Percentiles rank a stretch among this genome's conserved stretches.
Evolutionary conservation across 2,329 filamentous ascomycete genomes (phyloP).

Genomic region (Nannizzia gypsea): DNA sequence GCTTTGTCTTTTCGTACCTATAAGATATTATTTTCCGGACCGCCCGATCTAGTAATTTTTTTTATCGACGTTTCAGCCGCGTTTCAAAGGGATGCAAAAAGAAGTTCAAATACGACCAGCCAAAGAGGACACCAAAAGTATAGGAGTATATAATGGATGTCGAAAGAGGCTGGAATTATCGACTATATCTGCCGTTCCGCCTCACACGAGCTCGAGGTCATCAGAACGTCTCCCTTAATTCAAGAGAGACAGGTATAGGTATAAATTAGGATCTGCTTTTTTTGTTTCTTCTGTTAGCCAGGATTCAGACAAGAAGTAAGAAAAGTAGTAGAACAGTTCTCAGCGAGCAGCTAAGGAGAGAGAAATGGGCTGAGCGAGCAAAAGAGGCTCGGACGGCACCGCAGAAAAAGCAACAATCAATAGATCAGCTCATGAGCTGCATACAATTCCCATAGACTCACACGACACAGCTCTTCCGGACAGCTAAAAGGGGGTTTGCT

Average conservation of each 20-base stretch:
- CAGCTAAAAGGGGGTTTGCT: not conserved
- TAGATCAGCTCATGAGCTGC: conserved; percentile 4
- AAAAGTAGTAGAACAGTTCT: not conserved
- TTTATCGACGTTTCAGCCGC: conserved; percentile 3
- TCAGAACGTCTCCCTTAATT: conserved; percentile 12
- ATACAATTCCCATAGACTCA: not conserved
- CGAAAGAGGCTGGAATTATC: conserved; percentile 14
- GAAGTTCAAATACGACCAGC: conserved; percentile 1
- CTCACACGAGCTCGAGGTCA: conserved; percentile 14
- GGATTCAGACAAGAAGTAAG: not conserved
- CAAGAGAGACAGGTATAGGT: not conserved
- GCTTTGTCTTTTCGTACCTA: not conserved
- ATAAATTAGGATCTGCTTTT: not conserved
- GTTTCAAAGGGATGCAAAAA: conserved; percentile 3
- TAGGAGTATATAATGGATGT: conserved; percentile 11
- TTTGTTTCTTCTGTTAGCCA: not conserved
- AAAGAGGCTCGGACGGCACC: not conserved
- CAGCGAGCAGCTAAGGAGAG: not conserved
- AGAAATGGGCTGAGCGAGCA: not conserved
- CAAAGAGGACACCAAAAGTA: conserved; percentile 6
- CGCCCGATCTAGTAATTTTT: not conserved
- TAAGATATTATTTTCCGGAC: conserved; percentile 1
- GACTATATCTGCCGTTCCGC: conserved; percentile 16
- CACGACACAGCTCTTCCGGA: not conserved
- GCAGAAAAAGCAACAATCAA: conserved; percentile 2